Conservation (phyloP, 192 early-diverging fungal genomes). For the Chytriomyces sp. region DNA sequence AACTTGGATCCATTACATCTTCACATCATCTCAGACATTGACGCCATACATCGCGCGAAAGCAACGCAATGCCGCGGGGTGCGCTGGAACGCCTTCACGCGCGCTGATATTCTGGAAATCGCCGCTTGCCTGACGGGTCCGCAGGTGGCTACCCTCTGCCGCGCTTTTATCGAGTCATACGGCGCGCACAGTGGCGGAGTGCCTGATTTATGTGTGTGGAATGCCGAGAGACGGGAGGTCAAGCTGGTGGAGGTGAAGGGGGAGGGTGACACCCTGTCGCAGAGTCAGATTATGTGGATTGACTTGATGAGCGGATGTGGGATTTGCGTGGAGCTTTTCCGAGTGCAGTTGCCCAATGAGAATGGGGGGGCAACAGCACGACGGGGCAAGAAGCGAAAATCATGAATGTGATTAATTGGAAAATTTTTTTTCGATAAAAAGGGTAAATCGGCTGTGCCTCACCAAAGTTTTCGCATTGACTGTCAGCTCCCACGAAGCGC, state of each 20-base stretch:
- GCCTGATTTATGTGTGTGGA: slow-evolving; percentile 56
- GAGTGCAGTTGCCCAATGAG: slow-evolving; percentile 27
- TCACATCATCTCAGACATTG: slow-evolving; percentile 14
- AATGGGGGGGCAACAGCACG: no score
- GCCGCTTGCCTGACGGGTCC: slow-evolving; percentile 33
- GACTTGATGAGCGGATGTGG: slow-evolving; percentile 33
- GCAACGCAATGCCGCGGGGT: slow-evolving; percentile 35
- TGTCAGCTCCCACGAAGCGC: no score
- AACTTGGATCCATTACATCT: slow-evolving; percentile 2
- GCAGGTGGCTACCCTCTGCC: slow-evolving; percentile 36
- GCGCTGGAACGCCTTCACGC: slow-evolving; percentile 38
- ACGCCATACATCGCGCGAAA: background rate
- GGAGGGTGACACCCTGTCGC: slow-evolving; percentile 46
- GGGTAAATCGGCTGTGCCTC: no score
- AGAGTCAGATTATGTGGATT: slow-evolving; percentile 53
- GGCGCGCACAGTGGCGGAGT: slow-evolving; percentile 49
- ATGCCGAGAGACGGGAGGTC: slow-evolving; percentile 29
- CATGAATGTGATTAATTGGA: no score
- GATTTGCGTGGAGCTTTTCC: slow-evolving; percentile 44
- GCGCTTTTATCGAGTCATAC: slow-evolving; percentile 38
- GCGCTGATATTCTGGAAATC: slow-evolving; percentile 35
- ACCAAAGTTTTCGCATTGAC: no score
- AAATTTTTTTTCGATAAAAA: no score
- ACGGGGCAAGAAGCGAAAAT: background rate
- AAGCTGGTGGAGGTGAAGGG: slow-evolving; percentile 55